phyloP scores from a whole-genome alignment of 805 yeast species.

The Barnettozyma californica region DNA sequence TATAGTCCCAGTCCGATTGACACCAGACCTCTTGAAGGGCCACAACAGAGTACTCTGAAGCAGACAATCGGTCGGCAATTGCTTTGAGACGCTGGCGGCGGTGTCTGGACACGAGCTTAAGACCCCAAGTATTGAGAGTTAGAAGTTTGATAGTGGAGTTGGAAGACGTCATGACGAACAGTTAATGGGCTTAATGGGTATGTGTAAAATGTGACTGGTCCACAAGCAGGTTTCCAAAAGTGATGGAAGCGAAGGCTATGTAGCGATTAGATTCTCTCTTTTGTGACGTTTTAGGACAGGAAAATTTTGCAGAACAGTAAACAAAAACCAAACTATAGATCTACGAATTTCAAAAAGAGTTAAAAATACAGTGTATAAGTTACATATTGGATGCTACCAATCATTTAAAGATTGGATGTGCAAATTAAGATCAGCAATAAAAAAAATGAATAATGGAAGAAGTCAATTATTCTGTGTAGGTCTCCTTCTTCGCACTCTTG shows the following conservation, averaged over 20 bases:
- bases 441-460: neutral
- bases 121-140: constrained; percentile 85
- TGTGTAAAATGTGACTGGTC: too few species aligned
- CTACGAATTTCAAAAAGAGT: neutral
- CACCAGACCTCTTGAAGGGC: constrained; percentile 97
- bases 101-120: constrained; percentile 73
- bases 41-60: constrained; percentile 63
- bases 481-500: constrained; percentile 21
- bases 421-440: neutral
- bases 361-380: neutral
- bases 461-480: constrained; percentile 15
- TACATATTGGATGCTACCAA: neutral
- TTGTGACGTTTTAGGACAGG: neutral
- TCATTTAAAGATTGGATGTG: neutral
- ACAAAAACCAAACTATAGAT: neutral
- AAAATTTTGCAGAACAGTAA: too few species aligned
- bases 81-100: constrained; percentile 63
- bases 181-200: neutral
- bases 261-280: neutral
- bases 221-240: neutral
- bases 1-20: constrained; percentile 70
- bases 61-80: constrained; percentile 51
- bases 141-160: constrained; percentile 40
- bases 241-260: neutral
- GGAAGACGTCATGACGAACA: neutral